Evolutionary conservation across 2,329 filamentous ascomycete genomes (phyloP).

Genomic region (Calonectria hawksworthii): DNA sequence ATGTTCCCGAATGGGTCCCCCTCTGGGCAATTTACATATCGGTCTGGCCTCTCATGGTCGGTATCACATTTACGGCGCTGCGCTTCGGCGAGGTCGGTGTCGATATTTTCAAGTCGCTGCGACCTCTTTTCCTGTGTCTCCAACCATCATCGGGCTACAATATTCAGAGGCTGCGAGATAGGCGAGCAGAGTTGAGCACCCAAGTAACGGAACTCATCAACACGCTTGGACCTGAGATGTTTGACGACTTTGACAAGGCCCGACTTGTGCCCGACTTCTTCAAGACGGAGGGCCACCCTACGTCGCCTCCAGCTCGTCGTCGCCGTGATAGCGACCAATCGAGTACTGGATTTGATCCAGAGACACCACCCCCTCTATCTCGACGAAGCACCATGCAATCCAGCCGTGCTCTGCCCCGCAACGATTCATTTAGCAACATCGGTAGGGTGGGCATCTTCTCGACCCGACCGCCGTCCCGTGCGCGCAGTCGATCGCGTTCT

Average conservation of each 20-base stretch:
- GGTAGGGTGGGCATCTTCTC: constrained; percentile 91
- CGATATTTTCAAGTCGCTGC: constrained; percentile 96
- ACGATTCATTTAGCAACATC: constrained; percentile 95
- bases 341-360: constrained; percentile 52
- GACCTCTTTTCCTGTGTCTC: constrained; percentile 87
- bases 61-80: constrained; percentile 91
- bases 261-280: constrained; percentile 75
- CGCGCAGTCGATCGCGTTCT: constrained; percentile 77
- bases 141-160: constrained; percentile 88
- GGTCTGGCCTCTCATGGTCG: constrained; percentile 85
- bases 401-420: constrained; percentile 76
- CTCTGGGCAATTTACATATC: constrained; percentile 82
- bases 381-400: constrained; percentile 67
- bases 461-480: constrained; percentile 86
- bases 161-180: constrained; percentile 81
- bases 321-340: constrained; percentile 66
- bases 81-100: constrained; percentile 98
- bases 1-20: constrained; percentile 83
- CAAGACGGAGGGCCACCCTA: constrained; percentile 49
- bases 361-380: constrained; percentile 57
- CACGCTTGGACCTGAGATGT: constrained; percentile 94
- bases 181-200: constrained; percentile 80
- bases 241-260: constrained; percentile 90
- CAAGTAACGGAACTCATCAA: constrained; percentile 95
- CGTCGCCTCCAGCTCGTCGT: constrained; percentile 43